Base-by-base conservation (phyloP, 2,329 filamentous ascomycete species). In the Monosporascus sp. region DNA sequence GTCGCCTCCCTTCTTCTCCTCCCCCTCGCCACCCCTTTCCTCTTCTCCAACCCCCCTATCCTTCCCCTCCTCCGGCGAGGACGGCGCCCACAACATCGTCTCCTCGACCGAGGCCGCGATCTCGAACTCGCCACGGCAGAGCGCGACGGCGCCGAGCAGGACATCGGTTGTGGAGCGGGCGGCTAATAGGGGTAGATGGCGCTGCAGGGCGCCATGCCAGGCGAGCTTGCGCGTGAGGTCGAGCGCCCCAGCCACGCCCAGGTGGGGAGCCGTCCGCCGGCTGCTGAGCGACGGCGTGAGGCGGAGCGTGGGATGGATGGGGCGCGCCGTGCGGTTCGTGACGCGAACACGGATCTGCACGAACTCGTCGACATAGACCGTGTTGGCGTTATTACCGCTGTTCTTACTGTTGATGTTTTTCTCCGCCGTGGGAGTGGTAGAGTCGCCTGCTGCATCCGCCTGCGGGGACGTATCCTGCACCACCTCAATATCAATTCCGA, bases 191-290 rank as follows among this genome's bases (percentile, higher is more conserved):
- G 87, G 84, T 0, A 96, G 72, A 2, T 82, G 77, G 63, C 86
- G 85, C 71, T 97, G 92, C 53, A 96, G 71, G 31, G 88, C 85
- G 1, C 92, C 92, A 58, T 90, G 93, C 86, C 90, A 94, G 1
- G 86, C 85, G 51, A 96, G 80, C 58, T 90, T 89, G 64, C 89
- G 85, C 43, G 88, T 88, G 52, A 93, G 82, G 66, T 96, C 92
- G 17, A 96, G 80, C 2, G 89, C 88, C 15, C 89, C 77, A 55
- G 83, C 84, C 49, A 82, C 78, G 1, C 88, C 82, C 17, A 92
- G 83, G 63, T 91, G 82, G 45, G 38, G 18, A n/a, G 43, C 22
- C 43, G 24, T 22, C 7, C 24, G 43, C 43, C 24, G 43, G 20
- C 38, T 41, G 38, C 88, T 82, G 17, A 96, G 79, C 49, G 85